Evolutionary conservation across 2,329 filamentous ascomycete genomes (phyloP).

Genomic region (Alternaria brassicicola): DNA sequence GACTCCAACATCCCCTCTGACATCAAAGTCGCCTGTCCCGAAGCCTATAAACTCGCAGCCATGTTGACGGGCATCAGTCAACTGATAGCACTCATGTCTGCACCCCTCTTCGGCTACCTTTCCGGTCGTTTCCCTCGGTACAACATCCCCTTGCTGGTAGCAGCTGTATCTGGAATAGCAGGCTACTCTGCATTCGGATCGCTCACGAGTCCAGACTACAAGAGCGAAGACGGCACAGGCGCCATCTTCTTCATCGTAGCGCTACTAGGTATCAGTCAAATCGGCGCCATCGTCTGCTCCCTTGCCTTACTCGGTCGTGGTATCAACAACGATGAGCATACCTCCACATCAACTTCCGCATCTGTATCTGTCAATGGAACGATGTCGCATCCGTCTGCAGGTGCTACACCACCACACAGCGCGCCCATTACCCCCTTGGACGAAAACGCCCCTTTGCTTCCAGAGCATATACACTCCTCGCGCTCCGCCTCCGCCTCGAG

Average conservation of each 20-base stretch:
- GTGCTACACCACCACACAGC: slow-evolving; percentile 42
- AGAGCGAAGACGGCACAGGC: slow-evolving; percentile 69
- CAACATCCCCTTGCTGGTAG: slow-evolving; percentile 75
- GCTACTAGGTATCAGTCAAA: slow-evolving; percentile 88
- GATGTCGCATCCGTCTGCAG: slow-evolving; percentile 40
- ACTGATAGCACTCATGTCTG: slow-evolving; percentile 80
- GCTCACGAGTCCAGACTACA: slow-evolving; percentile 77
- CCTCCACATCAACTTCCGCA: slow-evolving; percentile 8
- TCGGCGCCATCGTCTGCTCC: slow-evolving; percentile 94
- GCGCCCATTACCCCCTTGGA: slow-evolving; percentile 35
- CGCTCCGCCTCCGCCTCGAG: neutral
- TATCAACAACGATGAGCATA: slow-evolving; percentile 62
- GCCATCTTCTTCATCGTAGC: slow-evolving; percentile 77
- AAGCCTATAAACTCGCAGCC: slow-evolving; percentile 86
- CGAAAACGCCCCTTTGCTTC: slow-evolving; percentile 40
- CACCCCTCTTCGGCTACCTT: slow-evolving; percentile 85
- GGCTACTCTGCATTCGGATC: slow-evolving; percentile 80
- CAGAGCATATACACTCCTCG: slow-evolving; percentile 12
- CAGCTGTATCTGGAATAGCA: slow-evolving; percentile 74
- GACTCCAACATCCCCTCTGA: slow-evolving; percentile 57
- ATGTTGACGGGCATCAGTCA: slow-evolving; percentile 90
- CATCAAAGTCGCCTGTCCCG: slow-evolving; percentile 82
- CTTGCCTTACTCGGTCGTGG: slow-evolving; percentile 85
- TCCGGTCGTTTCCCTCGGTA: slow-evolving; percentile 69
- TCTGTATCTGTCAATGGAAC: slow-evolving; percentile 13